Evolutionary conservation across 2,329 filamentous ascomycete genomes (phyloP).

Genomic region (Epichloe sibirici): DNA sequence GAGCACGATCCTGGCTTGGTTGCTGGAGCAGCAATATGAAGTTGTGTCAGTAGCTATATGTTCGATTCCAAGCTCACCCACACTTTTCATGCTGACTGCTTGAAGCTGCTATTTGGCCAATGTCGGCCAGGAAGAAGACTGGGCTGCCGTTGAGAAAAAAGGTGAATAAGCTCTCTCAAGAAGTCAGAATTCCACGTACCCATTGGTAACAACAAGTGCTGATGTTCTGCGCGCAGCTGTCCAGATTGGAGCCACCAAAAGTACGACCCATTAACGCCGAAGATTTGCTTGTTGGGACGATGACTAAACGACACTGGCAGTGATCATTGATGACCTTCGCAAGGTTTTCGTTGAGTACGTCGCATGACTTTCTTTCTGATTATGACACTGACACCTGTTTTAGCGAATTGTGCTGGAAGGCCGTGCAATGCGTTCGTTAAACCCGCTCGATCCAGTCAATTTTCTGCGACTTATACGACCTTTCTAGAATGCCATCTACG

Average conservation of each 20-base stretch:
- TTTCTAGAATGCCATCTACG: conserved; percentile 40
- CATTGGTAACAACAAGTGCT: background rate
- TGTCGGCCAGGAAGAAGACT: conserved; percentile 57
- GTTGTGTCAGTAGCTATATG: conserved; percentile 6
- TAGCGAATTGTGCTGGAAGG: conserved; percentile 55
- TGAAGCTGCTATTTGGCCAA: conserved; percentile 3
- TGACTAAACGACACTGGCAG: conserved; percentile 10
- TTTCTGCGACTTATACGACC: background rate
- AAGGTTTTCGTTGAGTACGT: conserved; percentile 55
- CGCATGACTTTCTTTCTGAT: background rate
- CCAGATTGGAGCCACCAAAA: background rate
- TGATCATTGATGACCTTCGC: conserved; percentile 49
- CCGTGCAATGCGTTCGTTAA: conserved; percentile 38
- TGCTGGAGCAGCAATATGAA: conserved; percentile 20
- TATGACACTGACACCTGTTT: background rate
- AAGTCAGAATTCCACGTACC: conserved; percentile 12
- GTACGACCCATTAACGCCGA: background rate
- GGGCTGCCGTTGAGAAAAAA: conserved; percentile 56
- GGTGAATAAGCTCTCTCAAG: conserved; percentile 27
- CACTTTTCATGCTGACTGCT: conserved; percentile 23
- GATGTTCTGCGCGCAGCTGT: background rate
- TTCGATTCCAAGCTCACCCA: conserved; percentile 37
- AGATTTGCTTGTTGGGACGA: background rate
- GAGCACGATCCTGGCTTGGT: conserved; percentile 28
- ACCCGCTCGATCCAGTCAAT: background rate